These are phyloP conservation scores for Nematocida ausubeli DNA, from an alignment of 371 early-diverging fungal species.

Conservation along the genomic window DNA sequence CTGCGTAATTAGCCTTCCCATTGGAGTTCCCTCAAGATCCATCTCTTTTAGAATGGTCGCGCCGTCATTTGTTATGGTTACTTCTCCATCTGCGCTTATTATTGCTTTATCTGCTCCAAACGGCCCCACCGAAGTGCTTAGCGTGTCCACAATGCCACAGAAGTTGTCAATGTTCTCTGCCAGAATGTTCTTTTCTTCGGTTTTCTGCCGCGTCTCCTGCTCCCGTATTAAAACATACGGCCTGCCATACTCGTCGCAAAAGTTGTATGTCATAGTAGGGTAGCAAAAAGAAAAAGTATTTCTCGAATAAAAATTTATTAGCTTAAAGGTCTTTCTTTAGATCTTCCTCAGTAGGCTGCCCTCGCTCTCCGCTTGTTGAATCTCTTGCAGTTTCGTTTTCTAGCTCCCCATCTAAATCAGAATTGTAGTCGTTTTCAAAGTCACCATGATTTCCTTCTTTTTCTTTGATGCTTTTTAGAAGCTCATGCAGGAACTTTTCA, in stretches of 20 bases:
- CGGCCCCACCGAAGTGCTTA: conserved; percentile 89
- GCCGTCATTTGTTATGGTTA: conserved; percentile 98
- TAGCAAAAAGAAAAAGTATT: conserved; percentile 24
- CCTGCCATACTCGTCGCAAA: conserved; percentile 56
- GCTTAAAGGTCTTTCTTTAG: conserved; percentile 7
- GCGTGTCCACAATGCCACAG: conserved; percentile 31
- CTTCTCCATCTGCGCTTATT: conserved; percentile 94
- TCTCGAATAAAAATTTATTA: conserved; percentile 22
- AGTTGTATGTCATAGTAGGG: conserved; percentile 50
- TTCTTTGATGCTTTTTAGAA: neutral
- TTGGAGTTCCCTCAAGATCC: conserved; percentile 91
- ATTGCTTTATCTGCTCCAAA: conserved; percentile 96
- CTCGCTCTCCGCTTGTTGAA: neutral
- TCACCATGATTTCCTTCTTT: neutral
- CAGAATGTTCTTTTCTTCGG: conserved; percentile 48
- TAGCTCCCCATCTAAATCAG: neutral
- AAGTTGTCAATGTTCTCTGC: conserved; percentile 46
- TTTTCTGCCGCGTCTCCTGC: conserved; percentile 43
- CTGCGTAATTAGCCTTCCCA: conserved; percentile 91
- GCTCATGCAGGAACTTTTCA: neutral
- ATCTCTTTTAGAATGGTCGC: conserved; percentile 97
- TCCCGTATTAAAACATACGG: conserved; percentile 52
- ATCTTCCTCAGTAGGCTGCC: neutral
- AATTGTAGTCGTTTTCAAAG: neutral
- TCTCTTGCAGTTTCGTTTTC: neutral